Evolutionary conservation across 2,329 filamentous ascomycete species (phyloP).

Genomic region (Chrysoporthe deuterocubensis): DNA sequence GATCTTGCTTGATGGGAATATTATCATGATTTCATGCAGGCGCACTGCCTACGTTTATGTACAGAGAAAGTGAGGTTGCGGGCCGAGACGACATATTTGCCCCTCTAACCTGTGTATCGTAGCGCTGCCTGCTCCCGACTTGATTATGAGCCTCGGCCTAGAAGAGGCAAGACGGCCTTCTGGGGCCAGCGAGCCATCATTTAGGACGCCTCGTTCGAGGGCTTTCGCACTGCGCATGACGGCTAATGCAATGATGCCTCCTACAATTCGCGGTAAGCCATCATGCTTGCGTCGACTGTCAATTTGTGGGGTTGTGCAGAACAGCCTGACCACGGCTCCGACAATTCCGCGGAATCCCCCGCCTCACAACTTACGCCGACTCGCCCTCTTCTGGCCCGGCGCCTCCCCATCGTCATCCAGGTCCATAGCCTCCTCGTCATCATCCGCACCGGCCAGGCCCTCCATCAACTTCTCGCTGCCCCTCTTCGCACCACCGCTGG

Average conservation of each 20-base stretch:
- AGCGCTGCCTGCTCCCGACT: too few species aligned
- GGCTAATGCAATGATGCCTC: neutral
- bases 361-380: constrained; percentile 56
- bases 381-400: constrained; percentile 55
- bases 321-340: neutral
- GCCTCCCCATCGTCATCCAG: constrained; percentile 57
- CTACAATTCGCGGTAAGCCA: neutral
- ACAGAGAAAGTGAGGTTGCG: neutral
- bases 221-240: neutral
- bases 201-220: neutral
- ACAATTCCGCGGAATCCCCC: too few species aligned
- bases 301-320: neutral
- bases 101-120: neutral
- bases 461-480: constrained; percentile 44
- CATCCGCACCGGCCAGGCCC: constrained; percentile 43
- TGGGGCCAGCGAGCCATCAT: neutral
- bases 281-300: neutral
- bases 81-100: neutral
- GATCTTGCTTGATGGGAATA: neutral
- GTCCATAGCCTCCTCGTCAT: constrained; percentile 58
- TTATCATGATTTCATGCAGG: neutral
- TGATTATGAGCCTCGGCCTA: too few species aligned
- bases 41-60: neutral
- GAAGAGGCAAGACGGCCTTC: neutral
- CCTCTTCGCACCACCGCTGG: constrained; percentile 21